These are phyloP conservation scores for Collybia sp. DNA, from an alignment of 768 basidiomycete species.

Conservation along the genomic window DNA sequence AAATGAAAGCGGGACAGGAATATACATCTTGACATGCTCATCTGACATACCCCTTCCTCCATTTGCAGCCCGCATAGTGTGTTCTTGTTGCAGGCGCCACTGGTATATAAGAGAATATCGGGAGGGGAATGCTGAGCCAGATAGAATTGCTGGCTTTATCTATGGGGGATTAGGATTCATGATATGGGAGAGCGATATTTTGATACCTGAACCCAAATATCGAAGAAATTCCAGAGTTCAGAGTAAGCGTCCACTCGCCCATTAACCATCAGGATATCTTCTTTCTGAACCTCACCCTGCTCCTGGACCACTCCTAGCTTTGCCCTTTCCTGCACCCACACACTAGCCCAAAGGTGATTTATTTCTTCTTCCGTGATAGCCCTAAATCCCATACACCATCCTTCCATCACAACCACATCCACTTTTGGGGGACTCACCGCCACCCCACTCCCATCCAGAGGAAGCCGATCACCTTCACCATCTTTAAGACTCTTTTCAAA, in stretches of 20 bases:
- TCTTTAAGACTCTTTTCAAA: constrained; percentile 84
- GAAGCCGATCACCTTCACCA: constrained; percentile 82
- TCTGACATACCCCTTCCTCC: constrained; percentile 90
- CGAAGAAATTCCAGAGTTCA: constrained; percentile 65
- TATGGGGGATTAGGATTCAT: constrained; percentile 2
- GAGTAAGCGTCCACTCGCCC: constrained; percentile 53
- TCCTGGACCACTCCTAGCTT: constrained; percentile 30
- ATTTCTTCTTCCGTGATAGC: constrained; percentile 52
- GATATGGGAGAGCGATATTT: not conserved
- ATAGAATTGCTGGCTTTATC: constrained; percentile 13
- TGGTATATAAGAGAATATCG: constrained; percentile 62
- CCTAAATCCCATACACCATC: constrained; percentile 92
- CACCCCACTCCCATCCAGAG: constrained; percentile 33
- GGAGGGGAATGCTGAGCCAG: constrained; percentile 19
- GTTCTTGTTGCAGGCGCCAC: constrained; percentile 91
- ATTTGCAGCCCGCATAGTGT: constrained; percentile 78
- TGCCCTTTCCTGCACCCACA: constrained; percentile 34
- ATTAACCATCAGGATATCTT: constrained; percentile 62
- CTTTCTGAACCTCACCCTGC: constrained; percentile 34
- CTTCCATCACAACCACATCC: constrained; percentile 90
- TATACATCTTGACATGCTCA: constrained; percentile 59
- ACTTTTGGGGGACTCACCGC: constrained; percentile 32
- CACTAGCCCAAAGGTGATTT: constrained; percentile 45
- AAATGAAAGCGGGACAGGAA: constrained; percentile 15
- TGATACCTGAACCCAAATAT: constrained; percentile 73